Conservation (phyloP, 306 rosid species). For the Elaeagnus macrophylla region DNA sequence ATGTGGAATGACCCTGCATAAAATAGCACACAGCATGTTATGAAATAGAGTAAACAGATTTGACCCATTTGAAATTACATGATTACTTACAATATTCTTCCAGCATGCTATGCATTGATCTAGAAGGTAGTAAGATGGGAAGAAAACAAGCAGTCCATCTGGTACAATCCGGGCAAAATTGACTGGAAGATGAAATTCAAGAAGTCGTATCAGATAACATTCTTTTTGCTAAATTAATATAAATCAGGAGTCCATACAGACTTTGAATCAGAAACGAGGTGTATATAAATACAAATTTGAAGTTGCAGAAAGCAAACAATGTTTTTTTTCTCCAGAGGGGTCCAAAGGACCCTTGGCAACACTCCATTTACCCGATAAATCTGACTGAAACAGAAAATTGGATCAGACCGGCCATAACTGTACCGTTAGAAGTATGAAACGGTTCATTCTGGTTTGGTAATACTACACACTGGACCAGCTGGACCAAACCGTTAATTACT, state of each 20-base stretch:
- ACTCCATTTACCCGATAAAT: too few relatives aligned
- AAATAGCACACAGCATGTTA: conserved; percentile 8
- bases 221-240: background rate
- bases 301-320: too few relatives aligned
- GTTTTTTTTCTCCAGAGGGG: too few relatives aligned
- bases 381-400: too few relatives aligned
- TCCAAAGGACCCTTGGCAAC: too few relatives aligned
- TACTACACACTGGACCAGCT: too few relatives aligned
- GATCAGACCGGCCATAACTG: too few relatives aligned
- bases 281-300: too few relatives aligned
- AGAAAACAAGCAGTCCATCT: conserved; percentile 91
- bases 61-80: conserved; percentile 8
- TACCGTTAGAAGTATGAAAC: too few relatives aligned
- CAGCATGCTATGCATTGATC: conserved; percentile 80
- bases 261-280: too few relatives aligned
- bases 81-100: conserved; percentile 57
- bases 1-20: conserved; percentile 51
- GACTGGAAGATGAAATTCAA: conserved; percentile 47
- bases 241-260: background rate
- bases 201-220: conserved; percentile 12
- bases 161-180: conserved; percentile 93
- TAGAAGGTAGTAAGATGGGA: conserved; percentile 86
- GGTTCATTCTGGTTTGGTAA: too few relatives aligned
- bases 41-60: conserved; percentile 11
- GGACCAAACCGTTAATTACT: too few relatives aligned